Conservation (phyloP, 2,329 filamentous ascomycete species). For the Periglandula ipomoeae region DNA sequence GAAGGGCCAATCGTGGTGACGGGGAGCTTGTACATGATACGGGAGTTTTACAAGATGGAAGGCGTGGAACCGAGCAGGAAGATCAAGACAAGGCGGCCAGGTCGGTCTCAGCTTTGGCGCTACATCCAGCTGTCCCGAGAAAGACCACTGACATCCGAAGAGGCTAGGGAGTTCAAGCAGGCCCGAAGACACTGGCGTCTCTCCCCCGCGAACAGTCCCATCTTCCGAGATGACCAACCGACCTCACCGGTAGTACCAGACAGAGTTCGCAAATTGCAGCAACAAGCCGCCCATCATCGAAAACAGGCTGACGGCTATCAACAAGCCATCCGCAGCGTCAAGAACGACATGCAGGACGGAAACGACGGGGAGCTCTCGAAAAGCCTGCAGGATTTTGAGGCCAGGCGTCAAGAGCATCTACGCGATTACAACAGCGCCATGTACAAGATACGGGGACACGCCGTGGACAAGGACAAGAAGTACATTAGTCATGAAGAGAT, state of each 20-base stretch:
- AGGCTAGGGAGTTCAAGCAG: conserved; percentile 25
- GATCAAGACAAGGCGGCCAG: conserved; percentile 22
- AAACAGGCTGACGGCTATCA: conserved; percentile 20
- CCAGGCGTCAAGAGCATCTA: conserved; percentile 17
- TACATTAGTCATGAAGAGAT: conserved; percentile 17
- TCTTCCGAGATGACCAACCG: conserved; percentile 14
- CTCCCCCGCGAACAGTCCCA: conserved; percentile 18
- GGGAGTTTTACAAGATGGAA: conserved; percentile 23
- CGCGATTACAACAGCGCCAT: conserved; percentile 17
- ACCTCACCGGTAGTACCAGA: conserved; percentile 13
- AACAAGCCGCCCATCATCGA: conserved; percentile 19
- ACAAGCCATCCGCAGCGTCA: conserved; percentile 13
- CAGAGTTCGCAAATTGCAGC: conserved; percentile 17
- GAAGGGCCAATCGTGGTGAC: conserved; percentile 28
- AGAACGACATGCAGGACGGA: conserved; percentile 12
- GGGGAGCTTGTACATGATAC: conserved; percentile 31
- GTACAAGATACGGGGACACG: conserved; percentile 19
- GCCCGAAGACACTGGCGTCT: conserved; percentile 23
- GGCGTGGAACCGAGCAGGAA: conserved; percentile 20
- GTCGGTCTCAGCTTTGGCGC: conserved; percentile 23
- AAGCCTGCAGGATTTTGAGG: conserved; percentile 14
- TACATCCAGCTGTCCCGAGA: conserved; percentile 21
- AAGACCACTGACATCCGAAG: conserved; percentile 22
- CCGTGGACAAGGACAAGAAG: conserved; percentile 19
- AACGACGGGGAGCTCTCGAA: background rate